Percentiles rank a stretch among this genome's conserved stretches.
phyloP scores from a whole-genome alignment of 257 asterid species.

The Solanum piurae region DNA sequence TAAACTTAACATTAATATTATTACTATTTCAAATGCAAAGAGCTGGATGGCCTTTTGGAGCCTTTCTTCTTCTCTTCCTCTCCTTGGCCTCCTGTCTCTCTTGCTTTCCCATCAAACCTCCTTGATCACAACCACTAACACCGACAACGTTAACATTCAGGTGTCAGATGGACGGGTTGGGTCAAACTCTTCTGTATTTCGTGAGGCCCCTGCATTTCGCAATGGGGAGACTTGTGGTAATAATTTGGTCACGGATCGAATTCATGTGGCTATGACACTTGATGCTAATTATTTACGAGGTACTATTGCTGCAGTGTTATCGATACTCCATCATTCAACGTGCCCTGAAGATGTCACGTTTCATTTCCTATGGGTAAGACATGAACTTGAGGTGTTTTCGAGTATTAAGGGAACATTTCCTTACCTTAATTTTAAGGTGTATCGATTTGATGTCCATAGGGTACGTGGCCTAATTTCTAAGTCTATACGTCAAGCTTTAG shows the following conservation, averaged over 20 bases:
- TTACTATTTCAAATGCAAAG: slow-evolving; percentile 16
- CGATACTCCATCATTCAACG: slow-evolving; percentile 54
- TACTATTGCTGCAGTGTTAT: slow-evolving; percentile 63
- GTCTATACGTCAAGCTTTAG: slow-evolving; percentile 55
- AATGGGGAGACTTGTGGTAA: slow-evolving; percentile 28
- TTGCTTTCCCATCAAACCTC: slow-evolving; percentile 18
- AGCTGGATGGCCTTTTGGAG: slow-evolving; percentile 69
- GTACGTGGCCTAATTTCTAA: slow-evolving; percentile 51
- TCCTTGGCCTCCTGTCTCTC: slow-evolving; percentile 56
- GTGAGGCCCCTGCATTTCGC: slow-evolving; percentile 62
- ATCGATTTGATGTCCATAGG: slow-evolving; percentile 22
- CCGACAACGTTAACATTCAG: background rate
- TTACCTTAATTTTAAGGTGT: slow-evolving; percentile 43
- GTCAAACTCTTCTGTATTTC: slow-evolving; percentile 22
- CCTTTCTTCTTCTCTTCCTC: slow-evolving; percentile 16
- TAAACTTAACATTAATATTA: background rate
- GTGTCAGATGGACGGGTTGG: background rate
- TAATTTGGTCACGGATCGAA: slow-evolving; percentile 1
- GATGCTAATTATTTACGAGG: slow-evolving; percentile 61
- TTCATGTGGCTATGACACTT: slow-evolving; percentile 69
- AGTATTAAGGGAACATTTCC: slow-evolving; percentile 48
- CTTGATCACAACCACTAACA: background rate
- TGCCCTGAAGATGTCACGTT: slow-evolving; percentile 51
- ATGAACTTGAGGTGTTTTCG: slow-evolving; percentile 30
- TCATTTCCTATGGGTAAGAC: slow-evolving; percentile 36